phyloP scores from a whole-genome alignment of 176 grass and related monocot species.

The Triticum urartu region DNA sequence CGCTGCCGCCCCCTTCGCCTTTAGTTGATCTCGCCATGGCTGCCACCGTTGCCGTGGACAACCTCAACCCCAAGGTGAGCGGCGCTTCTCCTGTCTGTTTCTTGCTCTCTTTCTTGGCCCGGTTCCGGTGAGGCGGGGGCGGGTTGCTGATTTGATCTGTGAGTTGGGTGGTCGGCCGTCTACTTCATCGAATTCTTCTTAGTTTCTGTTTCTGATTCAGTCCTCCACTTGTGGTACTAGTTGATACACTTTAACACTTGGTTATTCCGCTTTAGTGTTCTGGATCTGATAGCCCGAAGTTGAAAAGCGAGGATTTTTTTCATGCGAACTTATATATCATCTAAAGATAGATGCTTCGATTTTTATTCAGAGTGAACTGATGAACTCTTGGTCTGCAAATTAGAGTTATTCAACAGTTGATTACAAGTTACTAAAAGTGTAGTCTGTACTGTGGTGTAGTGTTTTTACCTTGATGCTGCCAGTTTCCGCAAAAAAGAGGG shows the following conservation, averaged over 20 bases:
- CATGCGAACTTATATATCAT: background rate
- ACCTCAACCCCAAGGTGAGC: constrained; percentile 56
- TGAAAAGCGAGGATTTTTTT: background rate
- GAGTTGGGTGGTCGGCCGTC: background rate
- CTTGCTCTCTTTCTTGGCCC: background rate
- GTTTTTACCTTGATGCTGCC: background rate
- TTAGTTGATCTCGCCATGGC: constrained; percentile 36
- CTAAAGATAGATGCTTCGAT: background rate
- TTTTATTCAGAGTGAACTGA: background rate
- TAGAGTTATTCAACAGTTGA: background rate
- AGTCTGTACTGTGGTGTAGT: background rate
- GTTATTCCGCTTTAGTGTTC: constrained; percentile 1
- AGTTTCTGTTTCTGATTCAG: too few species aligned
- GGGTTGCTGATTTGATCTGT: background rate
- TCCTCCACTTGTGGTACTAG: too few species aligned
- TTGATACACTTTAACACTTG: too few species aligned
- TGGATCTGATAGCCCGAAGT: background rate
- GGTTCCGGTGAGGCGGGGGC: constrained; percentile 5
- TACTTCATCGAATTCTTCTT: background rate
- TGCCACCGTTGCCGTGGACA: constrained; percentile 42
- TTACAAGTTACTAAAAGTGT: background rate
- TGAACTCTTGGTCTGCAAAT: background rate
- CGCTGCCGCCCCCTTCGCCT: background rate
- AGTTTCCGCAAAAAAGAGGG: background rate
- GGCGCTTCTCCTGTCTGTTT: background rate